phyloP scores from a whole-genome alignment of 2,329 filamentous ascomycete genomes.

The Monilinia aucupariae region DNA sequence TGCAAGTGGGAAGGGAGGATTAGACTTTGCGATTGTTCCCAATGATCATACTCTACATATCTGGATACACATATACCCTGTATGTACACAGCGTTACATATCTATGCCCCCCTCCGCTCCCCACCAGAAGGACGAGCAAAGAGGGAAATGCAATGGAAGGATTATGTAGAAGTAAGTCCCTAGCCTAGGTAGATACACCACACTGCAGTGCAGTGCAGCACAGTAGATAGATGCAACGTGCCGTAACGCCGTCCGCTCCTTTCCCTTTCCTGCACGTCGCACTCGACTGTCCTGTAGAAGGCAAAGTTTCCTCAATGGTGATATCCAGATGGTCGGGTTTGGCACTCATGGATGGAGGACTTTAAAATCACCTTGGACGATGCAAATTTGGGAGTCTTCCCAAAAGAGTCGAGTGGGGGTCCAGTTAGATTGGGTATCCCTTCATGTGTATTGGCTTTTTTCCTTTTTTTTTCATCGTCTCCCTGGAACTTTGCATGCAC shows the following conservation, averaged over 20 bases:
- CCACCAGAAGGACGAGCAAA: not conserved
- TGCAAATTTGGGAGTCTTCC: not conserved
- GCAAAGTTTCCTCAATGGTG: not conserved
- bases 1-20: not conserved
- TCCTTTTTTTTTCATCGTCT: not conserved
- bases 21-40: not conserved
- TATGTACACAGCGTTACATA: too few species aligned
- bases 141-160: constrained; percentile 9
- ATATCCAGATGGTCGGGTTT: constrained; percentile 17
- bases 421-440: not conserved
- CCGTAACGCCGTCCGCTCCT: constrained; percentile 10
- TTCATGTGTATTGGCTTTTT: constrained; percentile 1
- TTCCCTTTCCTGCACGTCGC: too few species aligned
- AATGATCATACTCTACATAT: not conserved
- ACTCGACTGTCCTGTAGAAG: constrained; percentile 10
- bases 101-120: not conserved
- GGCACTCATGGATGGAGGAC: not conserved
- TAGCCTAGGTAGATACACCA: too few species aligned
- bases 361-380: not conserved
- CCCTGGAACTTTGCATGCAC: not conserved
- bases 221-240: not conserved
- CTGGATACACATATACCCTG: not conserved
- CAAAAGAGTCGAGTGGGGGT: constrained; percentile 2
- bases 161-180: not conserved
- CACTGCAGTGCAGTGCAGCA: too few species aligned